Percentiles rank a stretch among this genome's conserved stretches.
phyloP scores from a whole-genome alignment of 2,329 filamentous ascomycete genomes.

The Escovopsis sp. region DNA sequence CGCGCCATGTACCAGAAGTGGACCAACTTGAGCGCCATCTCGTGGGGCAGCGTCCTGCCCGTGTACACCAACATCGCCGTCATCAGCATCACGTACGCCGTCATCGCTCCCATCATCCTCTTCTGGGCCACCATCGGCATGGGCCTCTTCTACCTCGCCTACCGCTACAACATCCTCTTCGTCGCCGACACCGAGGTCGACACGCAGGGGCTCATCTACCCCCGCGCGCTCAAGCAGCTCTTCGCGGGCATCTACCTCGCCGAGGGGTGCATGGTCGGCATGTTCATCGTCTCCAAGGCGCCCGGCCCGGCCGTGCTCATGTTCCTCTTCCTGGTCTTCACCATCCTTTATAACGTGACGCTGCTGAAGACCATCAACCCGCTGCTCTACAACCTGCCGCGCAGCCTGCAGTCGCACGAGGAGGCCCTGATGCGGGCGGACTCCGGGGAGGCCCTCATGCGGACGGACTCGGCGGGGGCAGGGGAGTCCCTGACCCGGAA shows the following conservation, averaged over 20 bases:
- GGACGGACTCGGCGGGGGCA: no score
- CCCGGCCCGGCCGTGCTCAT: constrained; percentile 61
- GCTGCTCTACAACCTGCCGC: constrained; percentile 57
- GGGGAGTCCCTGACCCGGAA: constrained; percentile 14
- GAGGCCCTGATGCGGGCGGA: constrained; percentile 8
- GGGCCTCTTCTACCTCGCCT: constrained; percentile 67
- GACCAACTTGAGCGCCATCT: constrained; percentile 50
- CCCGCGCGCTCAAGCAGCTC: constrained; percentile 75
- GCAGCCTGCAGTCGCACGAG: constrained; percentile 35
- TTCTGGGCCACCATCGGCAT: constrained; percentile 68
- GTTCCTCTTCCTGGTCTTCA: constrained; percentile 61
- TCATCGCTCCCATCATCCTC: constrained; percentile 70
- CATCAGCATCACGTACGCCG: constrained; percentile 66
- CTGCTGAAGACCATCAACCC: constrained; percentile 56
- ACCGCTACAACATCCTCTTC: constrained; percentile 76
- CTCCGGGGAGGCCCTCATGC: no score
- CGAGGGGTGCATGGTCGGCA: constrained; percentile 64
- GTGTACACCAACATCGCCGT: constrained; percentile 60
- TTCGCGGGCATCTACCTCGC: constrained; percentile 69
- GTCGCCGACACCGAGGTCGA: constrained; percentile 68
- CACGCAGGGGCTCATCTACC: constrained; percentile 78
- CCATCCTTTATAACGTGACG: constrained; percentile 60
- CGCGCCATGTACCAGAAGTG: constrained; percentile 64
- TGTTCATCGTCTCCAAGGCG: constrained; percentile 57
- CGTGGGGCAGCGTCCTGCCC: constrained; percentile 66